Evolutionary conservation across 2,329 filamentous ascomycete genomes (phyloP).

Genomic region (Sarocladium strictum): DNA sequence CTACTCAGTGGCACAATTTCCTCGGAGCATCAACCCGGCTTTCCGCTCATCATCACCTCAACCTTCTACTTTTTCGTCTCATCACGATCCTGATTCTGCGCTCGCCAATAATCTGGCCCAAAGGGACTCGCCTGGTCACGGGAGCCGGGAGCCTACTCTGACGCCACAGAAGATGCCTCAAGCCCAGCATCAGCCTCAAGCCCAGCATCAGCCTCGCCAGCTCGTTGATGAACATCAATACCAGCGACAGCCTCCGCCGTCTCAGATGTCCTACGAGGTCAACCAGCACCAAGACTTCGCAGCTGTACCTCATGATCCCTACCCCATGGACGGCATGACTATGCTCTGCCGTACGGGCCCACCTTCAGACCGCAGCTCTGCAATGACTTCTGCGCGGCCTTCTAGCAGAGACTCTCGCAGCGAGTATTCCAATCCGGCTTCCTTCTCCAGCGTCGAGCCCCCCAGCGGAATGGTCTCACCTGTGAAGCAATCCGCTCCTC

Average conservation of each 20-base stretch:
- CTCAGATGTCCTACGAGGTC: slow-evolving; percentile 31
- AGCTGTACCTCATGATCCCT: slow-evolving; percentile 81
- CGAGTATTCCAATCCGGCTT: slow-evolving; percentile 84
- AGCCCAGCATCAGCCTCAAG: slow-evolving; percentile 10
- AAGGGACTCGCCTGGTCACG: slow-evolving; percentile 37
- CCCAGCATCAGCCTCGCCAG: slow-evolving; percentile 11
- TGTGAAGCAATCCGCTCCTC: slow-evolving; percentile 50
- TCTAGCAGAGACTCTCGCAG: slow-evolving; percentile 85
- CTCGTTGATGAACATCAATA: slow-evolving; percentile 15
- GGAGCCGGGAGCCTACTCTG: slow-evolving; percentile 43
- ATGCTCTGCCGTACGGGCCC: slow-evolving; percentile 83
- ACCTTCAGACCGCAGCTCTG: slow-evolving; percentile 45
- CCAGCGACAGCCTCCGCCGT: slow-evolving; percentile 15
- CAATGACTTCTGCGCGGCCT: slow-evolving; percentile 59
- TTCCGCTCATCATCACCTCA: slow-evolving; percentile 96
- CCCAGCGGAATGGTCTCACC: slow-evolving; percentile 69
- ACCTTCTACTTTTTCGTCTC: slow-evolving; percentile 86
- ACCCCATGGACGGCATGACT: slow-evolving; percentile 93
- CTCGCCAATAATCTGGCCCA: slow-evolving; percentile 66
- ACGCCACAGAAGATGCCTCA: slow-evolving; percentile 18
- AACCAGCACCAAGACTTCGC: slow-evolving; percentile 42
- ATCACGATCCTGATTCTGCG: slow-evolving; percentile 76
- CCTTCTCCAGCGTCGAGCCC: slow-evolving; percentile 79
- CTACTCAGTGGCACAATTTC: slow-evolving; percentile 95
- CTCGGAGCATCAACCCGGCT: slow-evolving; percentile 88